Evolutionary conservation across 371 early-diverging fungal genomes (phyloP), one percentile per base, ranked within the genome.

Genomic region (Rhizomucor miehei): DNA sequence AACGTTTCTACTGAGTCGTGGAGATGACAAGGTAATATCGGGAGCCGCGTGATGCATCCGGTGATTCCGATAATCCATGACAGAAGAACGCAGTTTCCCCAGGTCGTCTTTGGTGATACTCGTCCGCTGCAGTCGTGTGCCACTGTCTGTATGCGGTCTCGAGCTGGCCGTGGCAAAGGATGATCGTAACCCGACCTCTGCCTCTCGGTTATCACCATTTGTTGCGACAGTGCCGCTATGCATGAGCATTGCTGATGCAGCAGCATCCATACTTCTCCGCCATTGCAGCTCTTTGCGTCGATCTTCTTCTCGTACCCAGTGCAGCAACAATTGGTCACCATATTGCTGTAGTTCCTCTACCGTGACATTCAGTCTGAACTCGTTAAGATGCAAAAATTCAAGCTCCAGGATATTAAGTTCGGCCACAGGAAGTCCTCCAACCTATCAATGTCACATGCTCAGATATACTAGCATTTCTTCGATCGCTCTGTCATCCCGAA

Each of bases 351-450:
- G 71, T 51, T 88, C 85, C 19, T 85, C 86, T 9, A 84, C 75
- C n/a, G 79, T 66, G 41, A 88, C 82, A 46, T 83, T 75, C 12
- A 95, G 69, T 44, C 85, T 77, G 81, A 92, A 94, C 57, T 90
- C 86, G 57, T 81, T 77, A 40, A 89, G 62, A 23, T 77, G 76
- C 21, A 95, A 74, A 57, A 94, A 91, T 68, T 93, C 90, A 16
- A 94, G 63, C 66, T 95, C 96, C 52, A 95, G 75, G 39, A 73
- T 75, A 75, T 98, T 98, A 46, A 98, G 75, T 73, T 98, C 98
- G 51, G 79, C 71, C 3, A 92, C 82, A 5, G 94, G 86, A 12
- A 98, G 69, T 11, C 98, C 98, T 57, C 98, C 98, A 34, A 98
- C 97, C 89, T 89, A 73, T 40, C 16, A 56, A 11, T 9, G 35